Evolutionary conservation across 164 flowering plant species (phyloP).

Genomic region (Chloranthus sessilifolius): DNA sequence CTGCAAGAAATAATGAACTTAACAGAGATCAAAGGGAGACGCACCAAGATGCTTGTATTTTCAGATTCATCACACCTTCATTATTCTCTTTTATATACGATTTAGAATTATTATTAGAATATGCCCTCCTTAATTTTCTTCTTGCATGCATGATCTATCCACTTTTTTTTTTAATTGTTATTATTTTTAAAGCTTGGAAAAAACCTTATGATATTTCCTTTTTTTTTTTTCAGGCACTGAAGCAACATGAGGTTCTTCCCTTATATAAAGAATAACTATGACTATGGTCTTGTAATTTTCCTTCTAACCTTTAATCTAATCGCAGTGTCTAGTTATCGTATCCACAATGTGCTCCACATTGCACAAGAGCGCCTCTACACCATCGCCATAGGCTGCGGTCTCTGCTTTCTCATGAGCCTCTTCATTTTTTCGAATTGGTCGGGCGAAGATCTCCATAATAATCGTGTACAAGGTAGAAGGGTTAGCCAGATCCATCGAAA

Average conservation of each 20-base stretch:
- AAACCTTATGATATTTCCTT: neutral
- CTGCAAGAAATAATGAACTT: too few species aligned
- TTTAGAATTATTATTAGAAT: too few species aligned
- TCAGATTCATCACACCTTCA: too few species aligned
- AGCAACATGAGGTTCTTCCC: slow-evolving; percentile 75
- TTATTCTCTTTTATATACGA: too few species aligned
- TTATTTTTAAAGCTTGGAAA: too few species aligned
- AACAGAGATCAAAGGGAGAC: too few species aligned
- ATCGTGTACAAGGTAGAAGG: slow-evolving; percentile 72
- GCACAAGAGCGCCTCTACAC: slow-evolving; percentile 69
- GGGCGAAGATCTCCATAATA: slow-evolving; percentile 72
- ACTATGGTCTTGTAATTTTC: slow-evolving; percentile 85
- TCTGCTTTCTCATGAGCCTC: slow-evolving; percentile 82
- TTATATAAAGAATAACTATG: slow-evolving; percentile 75
- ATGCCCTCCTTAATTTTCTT: too few species aligned
- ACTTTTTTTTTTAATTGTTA: too few species aligned
- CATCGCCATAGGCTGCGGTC: slow-evolving; percentile 75
- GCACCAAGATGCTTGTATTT: too few species aligned
- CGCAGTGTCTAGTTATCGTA: slow-evolving; percentile 74
- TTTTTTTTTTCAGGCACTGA: slow-evolving; percentile 20
- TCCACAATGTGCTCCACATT: slow-evolving; percentile 52
- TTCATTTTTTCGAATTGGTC: slow-evolving; percentile 83
- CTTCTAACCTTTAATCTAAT: slow-evolving; percentile 84
- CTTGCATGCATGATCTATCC: too few species aligned
- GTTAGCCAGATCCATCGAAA: slow-evolving; percentile 72